Evolutionary conservation across 176 grass and related monocot genomes (phyloP).

Genomic region (Carex cristatella): DNA sequence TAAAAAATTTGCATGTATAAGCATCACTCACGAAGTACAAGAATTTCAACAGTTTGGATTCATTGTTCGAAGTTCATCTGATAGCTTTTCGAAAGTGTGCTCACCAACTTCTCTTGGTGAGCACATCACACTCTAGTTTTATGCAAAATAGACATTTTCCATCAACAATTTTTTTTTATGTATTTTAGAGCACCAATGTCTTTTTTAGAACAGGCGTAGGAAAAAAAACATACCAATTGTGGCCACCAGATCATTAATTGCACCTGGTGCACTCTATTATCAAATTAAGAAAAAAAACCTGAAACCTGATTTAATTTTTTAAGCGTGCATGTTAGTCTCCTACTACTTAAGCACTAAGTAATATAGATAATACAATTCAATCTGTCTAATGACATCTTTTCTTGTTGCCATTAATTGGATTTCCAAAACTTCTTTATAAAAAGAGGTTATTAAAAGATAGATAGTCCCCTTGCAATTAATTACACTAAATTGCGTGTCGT

Average conservation of each 20-base stretch:
- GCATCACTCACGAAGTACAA: too few relatives aligned
- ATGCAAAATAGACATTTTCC: too few relatives aligned
- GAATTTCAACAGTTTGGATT: too few relatives aligned
- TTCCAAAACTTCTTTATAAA: neutral
- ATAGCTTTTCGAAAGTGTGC: too few relatives aligned
- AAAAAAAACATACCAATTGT: neutral
- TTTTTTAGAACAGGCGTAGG: neutral
- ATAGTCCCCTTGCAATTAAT: neutral
- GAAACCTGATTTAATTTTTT: constrained; percentile 15
- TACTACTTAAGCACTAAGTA: constrained; percentile 22
- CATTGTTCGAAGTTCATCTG: too few relatives aligned
- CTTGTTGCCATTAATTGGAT: neutral
- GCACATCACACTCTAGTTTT: too few relatives aligned
- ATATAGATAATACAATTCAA: neutral
- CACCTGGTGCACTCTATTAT: constrained; percentile 11
- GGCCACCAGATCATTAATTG: neutral
- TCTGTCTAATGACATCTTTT: neutral
- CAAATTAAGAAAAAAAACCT: neutral
- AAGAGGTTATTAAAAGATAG: neutral
- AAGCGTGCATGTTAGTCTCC: constrained; percentile 24
- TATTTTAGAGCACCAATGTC: neutral
- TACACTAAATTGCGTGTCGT: neutral
- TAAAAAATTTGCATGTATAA: too few relatives aligned
- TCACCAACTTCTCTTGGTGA: too few relatives aligned
- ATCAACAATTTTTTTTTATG: too few relatives aligned